Evolutionary conservation across 169 alveolate genomes (phyloP), one percentile per base, ranked within the genome.

Genomic region (Plasmodium adleri): DNA sequence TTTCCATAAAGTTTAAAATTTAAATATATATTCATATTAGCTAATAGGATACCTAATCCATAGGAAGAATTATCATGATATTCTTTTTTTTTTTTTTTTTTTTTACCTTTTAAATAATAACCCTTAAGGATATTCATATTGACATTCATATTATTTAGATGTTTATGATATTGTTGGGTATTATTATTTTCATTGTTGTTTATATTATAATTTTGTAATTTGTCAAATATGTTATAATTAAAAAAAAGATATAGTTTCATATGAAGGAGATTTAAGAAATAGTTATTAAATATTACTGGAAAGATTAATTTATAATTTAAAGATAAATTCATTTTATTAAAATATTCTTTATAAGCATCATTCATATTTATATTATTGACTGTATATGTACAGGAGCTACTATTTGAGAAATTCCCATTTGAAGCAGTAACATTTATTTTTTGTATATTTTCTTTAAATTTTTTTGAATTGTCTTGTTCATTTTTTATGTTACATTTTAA

Each of bases 191-290:
- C 47, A 9, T 39, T 39, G 10, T 0, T 5, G 47, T 39, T 5
- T 39, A 5, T 39, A 39, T 39, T 1, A 39, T 2, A 39, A 10
- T 2, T 2, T 49, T 32, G 66, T 32, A 10, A 10, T 1, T 60
- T 32, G 20, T 63, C 74, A 52, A 66, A 64, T n/a, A 78, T 28
- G 15, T 72, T 83, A 50, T 63, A 70, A 62, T 83, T 83, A 32
- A 83, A 47, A 73, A 86, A 86, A 32, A 86, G 45, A 17, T 86
- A 86, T 1, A 86, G 63, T 62, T 32, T 71, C 70, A 72, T 71
- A 47, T 86, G 52, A 24, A 71, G 45, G 47, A 86, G 15, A 74
- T 86, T 86, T 60, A 86, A 73, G 58, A 86, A 62, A 52, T 86
- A 45, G 49, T 60, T 86, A 9, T 86, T 50, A 67, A 86, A 86